Conservation (phyloP, 169 alveolate species). For the Perkinsus marinus region DNA sequence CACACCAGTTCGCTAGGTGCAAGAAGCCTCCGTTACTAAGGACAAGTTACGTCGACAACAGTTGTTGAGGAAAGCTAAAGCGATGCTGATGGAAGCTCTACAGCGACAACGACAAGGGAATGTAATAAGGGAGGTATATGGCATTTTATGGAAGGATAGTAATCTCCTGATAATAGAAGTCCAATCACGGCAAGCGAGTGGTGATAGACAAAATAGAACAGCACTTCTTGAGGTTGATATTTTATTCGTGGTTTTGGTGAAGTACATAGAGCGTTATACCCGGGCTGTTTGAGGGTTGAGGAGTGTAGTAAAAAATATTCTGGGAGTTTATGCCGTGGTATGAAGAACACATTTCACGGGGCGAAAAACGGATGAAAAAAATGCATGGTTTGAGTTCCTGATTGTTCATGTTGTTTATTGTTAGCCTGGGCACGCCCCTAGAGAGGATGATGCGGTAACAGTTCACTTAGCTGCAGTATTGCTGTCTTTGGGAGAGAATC, state of each 20-base stretch:
- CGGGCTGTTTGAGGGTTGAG: too few relatives aligned
- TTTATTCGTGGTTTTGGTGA: too few relatives aligned
- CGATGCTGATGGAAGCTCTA: neutral
- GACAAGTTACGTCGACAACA: neutral
- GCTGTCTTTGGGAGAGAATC: neutral
- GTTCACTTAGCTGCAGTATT: neutral
- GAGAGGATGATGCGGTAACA: neutral
- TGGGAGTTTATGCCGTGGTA: too few relatives aligned
- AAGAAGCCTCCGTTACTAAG: neutral
- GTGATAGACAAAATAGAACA: neutral
- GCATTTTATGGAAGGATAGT: too few relatives aligned
- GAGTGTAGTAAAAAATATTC: too few relatives aligned
- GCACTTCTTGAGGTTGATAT: too few relatives aligned
- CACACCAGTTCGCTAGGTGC: neutral
- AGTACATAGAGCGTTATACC: too few relatives aligned
- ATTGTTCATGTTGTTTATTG: neutral
- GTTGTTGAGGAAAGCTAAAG: neutral
- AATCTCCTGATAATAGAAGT: too few relatives aligned
- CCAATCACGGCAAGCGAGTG: neutral
- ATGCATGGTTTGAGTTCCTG: too few relatives aligned
- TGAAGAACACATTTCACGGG: too few relatives aligned
- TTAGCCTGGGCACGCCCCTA: neutral
- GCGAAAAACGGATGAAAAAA: too few relatives aligned
- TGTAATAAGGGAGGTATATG: too few relatives aligned
- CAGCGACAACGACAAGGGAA: neutral